phyloP scores from a whole-genome alignment of 768 basidiomycete genomes.

The Botryobasidium botryosum region DNA sequence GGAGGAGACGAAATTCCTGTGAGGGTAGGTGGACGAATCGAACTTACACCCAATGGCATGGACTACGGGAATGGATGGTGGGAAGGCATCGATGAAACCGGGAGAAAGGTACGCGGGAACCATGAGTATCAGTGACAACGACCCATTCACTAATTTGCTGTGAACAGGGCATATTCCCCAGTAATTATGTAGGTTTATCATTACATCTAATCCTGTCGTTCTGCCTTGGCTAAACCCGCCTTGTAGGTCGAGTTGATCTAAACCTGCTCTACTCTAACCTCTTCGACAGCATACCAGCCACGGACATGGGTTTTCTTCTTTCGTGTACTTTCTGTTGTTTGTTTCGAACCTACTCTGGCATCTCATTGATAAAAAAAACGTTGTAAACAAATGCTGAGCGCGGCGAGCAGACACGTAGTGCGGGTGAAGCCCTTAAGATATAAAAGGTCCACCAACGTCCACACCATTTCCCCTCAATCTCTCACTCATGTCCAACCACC shows the following conservation, averaged over 20 bases:
- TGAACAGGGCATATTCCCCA: constrained; percentile 68
- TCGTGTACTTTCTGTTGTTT: too few species aligned
- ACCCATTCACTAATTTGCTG: background rate
- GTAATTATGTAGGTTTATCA: constrained; percentile 58
- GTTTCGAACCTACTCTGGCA: too few species aligned
- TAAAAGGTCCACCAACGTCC: too few species aligned
- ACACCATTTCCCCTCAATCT: too few species aligned
- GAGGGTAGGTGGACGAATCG: constrained; percentile 40
- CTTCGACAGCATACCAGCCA: too few species aligned
- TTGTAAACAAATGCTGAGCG: too few species aligned
- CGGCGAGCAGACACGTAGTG: too few species aligned
- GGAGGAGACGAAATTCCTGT: constrained; percentile 55
- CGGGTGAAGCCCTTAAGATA: too few species aligned
- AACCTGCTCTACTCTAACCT: too few species aligned
- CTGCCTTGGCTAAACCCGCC: background rate
- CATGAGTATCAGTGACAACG: background rate
- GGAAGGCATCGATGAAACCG: constrained; percentile 39
- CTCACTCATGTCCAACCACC: constrained; percentile 44
- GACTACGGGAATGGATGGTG: constrained; percentile 70
- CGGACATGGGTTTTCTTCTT: too few species aligned
- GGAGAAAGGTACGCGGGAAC: constrained; percentile 11
- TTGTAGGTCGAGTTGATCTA: background rate
- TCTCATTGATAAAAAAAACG: too few species aligned
- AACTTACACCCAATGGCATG: constrained; percentile 50
- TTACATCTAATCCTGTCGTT: background rate